A percentile compares a stretch with the other conserved stretches of the same genome.
Evolutionary conservation across 176 grass and related monocot genomes (phyloP).

Genomic region (Rhynchospora pubera): DNA sequence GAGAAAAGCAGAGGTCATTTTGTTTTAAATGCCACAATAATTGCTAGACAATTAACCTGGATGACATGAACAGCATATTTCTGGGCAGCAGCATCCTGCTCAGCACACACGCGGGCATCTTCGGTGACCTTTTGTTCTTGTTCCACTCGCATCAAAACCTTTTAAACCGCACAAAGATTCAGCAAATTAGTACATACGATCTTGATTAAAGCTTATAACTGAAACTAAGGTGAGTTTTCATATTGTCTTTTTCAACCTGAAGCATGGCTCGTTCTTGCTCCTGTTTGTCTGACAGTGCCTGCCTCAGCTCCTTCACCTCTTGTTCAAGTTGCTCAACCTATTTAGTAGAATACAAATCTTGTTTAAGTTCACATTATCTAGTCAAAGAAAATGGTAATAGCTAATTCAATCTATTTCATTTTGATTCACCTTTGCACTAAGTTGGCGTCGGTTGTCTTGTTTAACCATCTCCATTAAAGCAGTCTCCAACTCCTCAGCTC

Average conservation of each 20-base stretch:
- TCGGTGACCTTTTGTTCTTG: constrained; percentile 97
- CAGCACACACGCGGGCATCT: constrained; percentile 83
- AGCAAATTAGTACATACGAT: neutral
- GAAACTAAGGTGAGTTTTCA: neutral
- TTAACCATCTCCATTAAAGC: constrained; percentile 98
- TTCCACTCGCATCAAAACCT: constrained; percentile 97
- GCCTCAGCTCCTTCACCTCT: constrained; percentile 64
- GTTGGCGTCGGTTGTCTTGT: constrained; percentile 83
- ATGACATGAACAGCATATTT: constrained; percentile 77
- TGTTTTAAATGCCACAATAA: constrained; percentile 1
- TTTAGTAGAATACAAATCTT: constrained; percentile 18
- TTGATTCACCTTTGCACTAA: constrained; percentile 76
- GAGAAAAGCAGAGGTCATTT: constrained; percentile 1
- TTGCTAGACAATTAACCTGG: constrained; percentile 54
- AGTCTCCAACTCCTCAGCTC: constrained; percentile 96
- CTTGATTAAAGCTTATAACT: neutral
- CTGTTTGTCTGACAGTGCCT: constrained; percentile 84
- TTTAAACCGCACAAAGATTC: constrained; percentile 20
- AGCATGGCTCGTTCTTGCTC: constrained; percentile 99
- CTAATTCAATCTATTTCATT: neutral
- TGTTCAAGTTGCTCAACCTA: constrained; percentile 94
- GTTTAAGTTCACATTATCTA: neutral
- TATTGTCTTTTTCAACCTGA: constrained; percentile 38
- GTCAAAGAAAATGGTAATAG: neutral
- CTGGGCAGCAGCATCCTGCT: constrained; percentile 87